Evolutionary conservation across 805 yeast species (phyloP).

Genomic region (Lachancea cidri): DNA sequence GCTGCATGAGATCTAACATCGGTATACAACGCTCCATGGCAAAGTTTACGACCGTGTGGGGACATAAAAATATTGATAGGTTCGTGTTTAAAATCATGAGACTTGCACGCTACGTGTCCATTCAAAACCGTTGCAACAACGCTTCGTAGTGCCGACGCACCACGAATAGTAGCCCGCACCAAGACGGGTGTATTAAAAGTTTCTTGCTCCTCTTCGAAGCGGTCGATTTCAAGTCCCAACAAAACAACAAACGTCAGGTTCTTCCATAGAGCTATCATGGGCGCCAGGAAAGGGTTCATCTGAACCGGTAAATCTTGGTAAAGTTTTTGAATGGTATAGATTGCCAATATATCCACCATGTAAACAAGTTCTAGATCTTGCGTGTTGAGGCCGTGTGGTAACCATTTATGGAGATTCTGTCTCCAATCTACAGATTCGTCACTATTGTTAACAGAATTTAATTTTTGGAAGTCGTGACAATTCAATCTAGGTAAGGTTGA

Average conservation of each 20-base stretch:
- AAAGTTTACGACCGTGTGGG: slow-evolving; percentile 58
- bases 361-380: slow-evolving; percentile 43
- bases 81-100: slow-evolving; percentile 56
- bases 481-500: slow-evolving; percentile 22
- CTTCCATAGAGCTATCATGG: slow-evolving; percentile 60
- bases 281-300: slow-evolving; percentile 57
- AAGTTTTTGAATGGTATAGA: slow-evolving; percentile 42
- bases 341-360: slow-evolving; percentile 39
- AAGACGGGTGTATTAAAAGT: slow-evolving; percentile 40
- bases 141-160: slow-evolving; percentile 58
- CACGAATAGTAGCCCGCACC: slow-evolving; percentile 49
- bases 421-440: slow-evolving; percentile 23
- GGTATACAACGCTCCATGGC: slow-evolving; percentile 53
- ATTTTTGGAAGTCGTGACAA: slow-evolving; percentile 22
- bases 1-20: slow-evolving; percentile 57
- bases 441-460: slow-evolving; percentile 19
- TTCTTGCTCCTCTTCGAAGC: slow-evolving; percentile 41
- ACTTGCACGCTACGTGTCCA: slow-evolving; percentile 37
- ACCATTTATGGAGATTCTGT: slow-evolving; percentile 35
- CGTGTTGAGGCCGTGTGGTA: slow-evolving; percentile 33
- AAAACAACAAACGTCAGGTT: slow-evolving; percentile 54
- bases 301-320: slow-evolving; percentile 33
- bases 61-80: slow-evolving; percentile 56
- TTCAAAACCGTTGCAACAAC: slow-evolving; percentile 58
- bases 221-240: slow-evolving; percentile 56